Evolutionary conservation across 192 early-diverging fungal genomes (phyloP).

Genomic region (Coemansia sp.): DNA sequence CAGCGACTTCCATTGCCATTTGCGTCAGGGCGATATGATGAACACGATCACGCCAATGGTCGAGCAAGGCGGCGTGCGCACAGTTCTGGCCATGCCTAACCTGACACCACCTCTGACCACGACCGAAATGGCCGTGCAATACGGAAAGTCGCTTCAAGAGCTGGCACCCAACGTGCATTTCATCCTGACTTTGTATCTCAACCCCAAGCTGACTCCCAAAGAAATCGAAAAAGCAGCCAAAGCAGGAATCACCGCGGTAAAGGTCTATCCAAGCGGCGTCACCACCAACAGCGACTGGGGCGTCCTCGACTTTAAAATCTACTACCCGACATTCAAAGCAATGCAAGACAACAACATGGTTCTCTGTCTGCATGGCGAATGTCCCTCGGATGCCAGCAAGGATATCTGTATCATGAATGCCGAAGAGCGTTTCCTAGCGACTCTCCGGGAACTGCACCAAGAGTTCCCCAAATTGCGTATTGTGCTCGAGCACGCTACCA

Average conservation of each 20-base stretch:
- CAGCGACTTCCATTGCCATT: conserved; percentile 90
- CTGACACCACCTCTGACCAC: conserved; percentile 87
- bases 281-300: conserved; percentile 97
- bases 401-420: conserved; percentile 96
- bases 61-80: conserved; percentile 74
- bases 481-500: conserved; percentile 96
- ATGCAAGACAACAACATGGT: conserved; percentile 96
- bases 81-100: conserved; percentile 97
- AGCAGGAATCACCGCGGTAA: conserved; percentile 86
- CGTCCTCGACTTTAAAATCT: conserved; percentile 69
- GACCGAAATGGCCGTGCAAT: conserved; percentile 83
- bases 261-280: conserved; percentile 93
- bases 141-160: conserved; percentile 76
- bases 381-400: conserved; percentile 81
- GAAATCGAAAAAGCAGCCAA: conserved; percentile 84
- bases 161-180: conserved; percentile 86
- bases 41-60: conserved; percentile 83
- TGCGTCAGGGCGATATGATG: conserved; percentile 93
- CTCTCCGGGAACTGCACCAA: conserved; percentile 80
- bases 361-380: conserved; percentile 94
- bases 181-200: conserved; percentile 92
- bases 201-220: conserved; percentile 82
- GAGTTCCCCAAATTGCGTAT: conserved; percentile 94
- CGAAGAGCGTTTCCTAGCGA: conserved; percentile 86
- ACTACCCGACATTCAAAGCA: conserved; percentile 91